phyloP scores from a whole-genome alignment of 306 rosid species.

The Adenanthera pavonina region DNA sequence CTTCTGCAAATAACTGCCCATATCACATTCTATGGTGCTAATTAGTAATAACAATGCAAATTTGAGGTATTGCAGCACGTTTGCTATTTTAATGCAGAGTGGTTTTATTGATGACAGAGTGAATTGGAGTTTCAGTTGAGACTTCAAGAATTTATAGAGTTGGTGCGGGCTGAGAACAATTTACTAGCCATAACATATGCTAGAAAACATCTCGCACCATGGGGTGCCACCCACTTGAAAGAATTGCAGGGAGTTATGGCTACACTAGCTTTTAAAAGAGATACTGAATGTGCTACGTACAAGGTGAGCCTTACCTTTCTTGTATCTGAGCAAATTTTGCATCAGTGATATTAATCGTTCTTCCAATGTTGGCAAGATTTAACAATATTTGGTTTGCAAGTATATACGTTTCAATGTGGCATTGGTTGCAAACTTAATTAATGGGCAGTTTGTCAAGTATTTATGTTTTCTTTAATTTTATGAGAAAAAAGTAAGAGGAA shows the following conservation, averaged over 20 bases:
- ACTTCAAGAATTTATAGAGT: slow-evolving; percentile 95
- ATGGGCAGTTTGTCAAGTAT: no score
- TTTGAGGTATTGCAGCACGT: slow-evolving; percentile 7
- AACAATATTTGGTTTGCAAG: slow-evolving; percentile 5
- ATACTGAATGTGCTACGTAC: slow-evolving; percentile 79
- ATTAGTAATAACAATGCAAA: slow-evolving; percentile 15
- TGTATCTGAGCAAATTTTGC: slow-evolving; percentile 5
- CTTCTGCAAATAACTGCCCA: neutral
- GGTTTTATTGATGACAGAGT: slow-evolving; percentile 70
- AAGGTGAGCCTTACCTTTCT: slow-evolving; percentile 62
- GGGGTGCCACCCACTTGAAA: slow-evolving; percentile 88
- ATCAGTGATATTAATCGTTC: neutral
- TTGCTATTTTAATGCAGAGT: slow-evolving; percentile 35
- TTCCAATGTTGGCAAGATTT: slow-evolving; percentile 14
- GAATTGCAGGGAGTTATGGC: slow-evolving; percentile 89
- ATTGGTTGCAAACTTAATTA: neutral
- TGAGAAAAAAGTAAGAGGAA: no score
- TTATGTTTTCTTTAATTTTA: no score
- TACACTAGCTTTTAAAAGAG: slow-evolving; percentile 83
- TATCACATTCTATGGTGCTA: slow-evolving; percentile 14
- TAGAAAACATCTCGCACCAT: slow-evolving; percentile 81
- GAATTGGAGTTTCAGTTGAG: slow-evolving; percentile 93
- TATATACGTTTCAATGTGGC: neutral
- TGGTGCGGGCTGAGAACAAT: slow-evolving; percentile 89
- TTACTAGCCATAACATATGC: slow-evolving; percentile 85